These are phyloP conservation scores for Xylaria sp. DNA, from an alignment of 2,329 filamentous ascomycete genomes.

Conservation along the genomic window DNA sequence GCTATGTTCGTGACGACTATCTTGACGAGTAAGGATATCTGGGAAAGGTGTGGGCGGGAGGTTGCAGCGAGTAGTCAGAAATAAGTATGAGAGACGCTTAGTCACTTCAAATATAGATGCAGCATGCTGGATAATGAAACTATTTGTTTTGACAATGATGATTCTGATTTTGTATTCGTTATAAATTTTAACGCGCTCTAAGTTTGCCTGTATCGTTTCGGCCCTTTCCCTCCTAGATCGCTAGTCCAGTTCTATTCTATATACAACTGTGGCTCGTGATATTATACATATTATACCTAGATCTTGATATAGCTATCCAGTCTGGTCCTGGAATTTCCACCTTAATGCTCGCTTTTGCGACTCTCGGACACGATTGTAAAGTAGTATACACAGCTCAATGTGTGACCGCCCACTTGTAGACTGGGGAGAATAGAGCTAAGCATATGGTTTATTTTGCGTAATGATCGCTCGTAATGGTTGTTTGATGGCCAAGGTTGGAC, in stretches of 20 bases:
- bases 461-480: neutral
- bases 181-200: constrained; percentile 7
- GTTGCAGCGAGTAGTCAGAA: constrained; percentile 32
- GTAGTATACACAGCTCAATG: neutral
- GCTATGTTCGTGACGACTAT: constrained; percentile 72
- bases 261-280: neutral
- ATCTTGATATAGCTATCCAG: neutral
- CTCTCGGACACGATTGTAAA: neutral
- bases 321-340: neutral
- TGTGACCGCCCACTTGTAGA: neutral
- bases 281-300: constrained; percentile 3
- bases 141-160: neutral
- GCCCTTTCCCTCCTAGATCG: neutral
- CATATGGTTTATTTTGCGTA: neutral
- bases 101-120: neutral
- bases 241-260: neutral
- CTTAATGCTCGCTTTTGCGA: neutral
- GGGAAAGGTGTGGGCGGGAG: constrained; percentile 62
- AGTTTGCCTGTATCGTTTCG: neutral
- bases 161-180: constrained; percentile 13
- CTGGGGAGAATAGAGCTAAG: neutral
- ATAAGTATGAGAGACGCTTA: neutral
- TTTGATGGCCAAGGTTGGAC: neutral
- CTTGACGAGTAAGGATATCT: constrained; percentile 69
- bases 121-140: neutral